These are phyloP conservation scores for Pelargonium cotyledonis DNA, from an alignment of 441 rosid species.

Conservation along the genomic window DNA sequence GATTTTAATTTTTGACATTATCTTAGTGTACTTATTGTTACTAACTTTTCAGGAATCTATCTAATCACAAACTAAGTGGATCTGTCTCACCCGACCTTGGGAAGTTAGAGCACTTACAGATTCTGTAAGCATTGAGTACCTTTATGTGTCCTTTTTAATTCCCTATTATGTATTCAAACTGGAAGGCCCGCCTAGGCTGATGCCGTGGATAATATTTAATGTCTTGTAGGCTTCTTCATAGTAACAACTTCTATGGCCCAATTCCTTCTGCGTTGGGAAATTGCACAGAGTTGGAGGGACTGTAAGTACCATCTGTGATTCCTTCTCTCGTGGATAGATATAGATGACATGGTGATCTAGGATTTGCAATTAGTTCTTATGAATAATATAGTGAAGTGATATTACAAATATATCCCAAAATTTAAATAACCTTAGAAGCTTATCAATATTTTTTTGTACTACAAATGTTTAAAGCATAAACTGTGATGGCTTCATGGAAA, in stretches of 20 bases:
- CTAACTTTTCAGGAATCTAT: conserved; percentile 18
- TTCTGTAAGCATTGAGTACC: conserved; percentile 36
- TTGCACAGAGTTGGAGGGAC: conserved; percentile 10
- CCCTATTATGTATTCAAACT: not conserved
- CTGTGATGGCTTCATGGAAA: too few relatives aligned
- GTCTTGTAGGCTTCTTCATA: conserved; percentile 9
- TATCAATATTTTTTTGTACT: too few relatives aligned
- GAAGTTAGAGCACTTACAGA: conserved; percentile 24
- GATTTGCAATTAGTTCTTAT: not conserved
- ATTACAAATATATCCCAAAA: not conserved
- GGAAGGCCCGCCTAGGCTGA: not conserved
- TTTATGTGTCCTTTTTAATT: conserved; percentile 9
- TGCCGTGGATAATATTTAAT: not conserved
- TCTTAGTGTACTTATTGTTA: not conserved
- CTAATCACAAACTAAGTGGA: conserved; percentile 25
- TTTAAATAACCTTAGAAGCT: too few relatives aligned
- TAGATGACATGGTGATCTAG: too few relatives aligned
- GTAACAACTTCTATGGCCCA: conserved; percentile 11
- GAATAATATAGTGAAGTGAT: conserved; percentile 74
- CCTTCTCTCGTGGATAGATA: not conserved
- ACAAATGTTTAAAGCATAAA: too few relatives aligned
- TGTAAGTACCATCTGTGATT: conserved; percentile 9
- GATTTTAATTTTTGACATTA: not conserved
- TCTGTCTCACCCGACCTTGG: conserved; percentile 26
- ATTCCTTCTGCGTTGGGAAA: conserved; percentile 11